Base-by-base conservation (phyloP, 1,139 yeast genomes). In the Hansenula sp. region DNA sequence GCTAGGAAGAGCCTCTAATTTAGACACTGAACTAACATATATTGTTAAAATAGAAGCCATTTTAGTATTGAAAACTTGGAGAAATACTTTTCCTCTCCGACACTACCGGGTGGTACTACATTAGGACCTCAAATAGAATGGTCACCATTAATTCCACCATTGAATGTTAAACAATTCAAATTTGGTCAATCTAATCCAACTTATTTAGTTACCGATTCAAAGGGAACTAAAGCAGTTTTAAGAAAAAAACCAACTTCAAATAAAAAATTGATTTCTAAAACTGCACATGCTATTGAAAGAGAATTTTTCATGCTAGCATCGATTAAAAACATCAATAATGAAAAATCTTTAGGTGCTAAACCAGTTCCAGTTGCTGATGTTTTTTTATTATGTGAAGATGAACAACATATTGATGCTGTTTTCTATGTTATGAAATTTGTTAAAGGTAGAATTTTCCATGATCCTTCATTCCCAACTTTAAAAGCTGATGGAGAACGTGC, bases 121-220 rank as follows among this genome's bases (percentile, higher is more conserved):
- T 6, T 40, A 5, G 45, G 45, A 3, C 44, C 45, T 9, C 17
- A 28, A 3, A 28, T 42, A 2, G 3, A 13, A 4, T 43, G 44
- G 48, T 40, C 48, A 7, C 43, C 44, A 2, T 32, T 45, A 20
- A 27, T 28, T 3, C 43, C 46, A 2, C 69, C 61, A 19, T 43
- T 60, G 4, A 42, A 53, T 0, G 55, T 77, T 37, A 62, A 71
- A 45, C 86, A 80, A 56, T 80, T 80, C 60, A 68, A 70, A 18
- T 78, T 75, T 58, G 87, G 87, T 13, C 87, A 80, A 56, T 76
- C 82, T 5, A 80, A 80, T 55, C 87, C 86, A 14, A 79, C 85
- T 0, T 79, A 78, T 51, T 68, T 73, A 34, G 47, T 80, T 18
- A 61, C 60, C 5, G 82, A 77, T 49, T 53, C 60, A 4, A 45